Evolutionary conservation across 2,329 filamentous ascomycete species (phyloP), one percentile per base, ranked within the genome.

Genomic region (Trichoderma simmonsii): DNA sequence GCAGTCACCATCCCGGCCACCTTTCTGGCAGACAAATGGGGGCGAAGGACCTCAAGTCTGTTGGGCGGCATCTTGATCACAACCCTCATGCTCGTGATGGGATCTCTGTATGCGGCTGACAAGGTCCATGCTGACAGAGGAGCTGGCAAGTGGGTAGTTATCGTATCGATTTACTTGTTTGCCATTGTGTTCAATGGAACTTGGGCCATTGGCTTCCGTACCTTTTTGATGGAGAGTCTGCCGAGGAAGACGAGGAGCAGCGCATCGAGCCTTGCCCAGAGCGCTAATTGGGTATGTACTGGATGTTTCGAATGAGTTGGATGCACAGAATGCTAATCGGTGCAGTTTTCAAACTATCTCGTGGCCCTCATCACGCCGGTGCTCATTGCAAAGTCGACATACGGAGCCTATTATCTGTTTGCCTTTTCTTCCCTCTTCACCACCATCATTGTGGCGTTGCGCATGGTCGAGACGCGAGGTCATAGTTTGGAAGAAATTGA

Each of bases 171-270:
- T 54, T 88, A 86, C 71, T 48, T 86, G 1, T 87, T 87, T 69
- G 82, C 84, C 1, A 80, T 85, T 4, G 77, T 83, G 0, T 88
- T 82, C 70, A 83, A 79, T 21, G 78, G 77, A 2, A 85, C 86
- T 0, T 90, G 88, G 86, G 87, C 83, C 0, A 84, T 90, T 5
- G 81, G 82, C 0, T 81, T 88, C 61, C 84, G 85, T 56, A 85
- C 89, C 0, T 90, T 87, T 74, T 80, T 85, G 0, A 83, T 86
- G 0, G 88, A 90, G 76, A 89, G 88, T 57, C 85, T 89, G 75
- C 87, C 88, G 0, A 81, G 85, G 26, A 80, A 81, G 11, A 89
- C 87, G 0, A 81, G 88, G 2, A 87, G 86, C 2, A 85, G 84
- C 15, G 87, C 87, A 1, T 87, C 85, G 0, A 85, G 84, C 61